Conservation (phyloP, 768 basidiomycete genomes). For the Chalciporus pseudorubinellus region DNA sequence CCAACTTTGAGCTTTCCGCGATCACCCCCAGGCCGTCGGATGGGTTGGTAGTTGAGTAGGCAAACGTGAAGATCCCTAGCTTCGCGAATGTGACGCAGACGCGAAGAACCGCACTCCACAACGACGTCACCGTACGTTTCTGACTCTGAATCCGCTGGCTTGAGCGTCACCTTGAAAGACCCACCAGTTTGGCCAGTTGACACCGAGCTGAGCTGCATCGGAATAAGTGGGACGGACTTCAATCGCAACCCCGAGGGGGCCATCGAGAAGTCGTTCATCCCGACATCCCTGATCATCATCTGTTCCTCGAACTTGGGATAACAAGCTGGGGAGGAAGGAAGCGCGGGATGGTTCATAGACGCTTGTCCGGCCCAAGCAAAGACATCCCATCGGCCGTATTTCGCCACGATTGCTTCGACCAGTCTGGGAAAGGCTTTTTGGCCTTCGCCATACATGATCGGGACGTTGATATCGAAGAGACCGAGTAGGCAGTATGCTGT, state of each 20-base stretch:
- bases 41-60: conserved; percentile 22
- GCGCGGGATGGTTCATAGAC: conserved; percentile 14
- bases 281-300: conserved; percentile 5
- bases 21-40: background rate
- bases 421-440: conserved; percentile 28
- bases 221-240: conserved; percentile 21
- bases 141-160: background rate
- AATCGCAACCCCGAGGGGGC: conserved; percentile 14
- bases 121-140: conserved; percentile 12
- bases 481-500: conserved; percentile 29
- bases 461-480: conserved; percentile 22
- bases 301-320: conserved; percentile 20
- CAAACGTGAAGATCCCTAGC: conserved; percentile 19
- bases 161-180: conserved; percentile 15
- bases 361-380: conserved; percentile 26
- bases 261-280: conserved; percentile 17
- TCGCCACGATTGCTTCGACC: conserved; percentile 16
- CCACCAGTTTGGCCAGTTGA: background rate
- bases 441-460: conserved; percentile 32
- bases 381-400: conserved; percentile 18
- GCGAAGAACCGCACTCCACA: conserved; percentile 15
- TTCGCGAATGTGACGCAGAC: conserved; percentile 11
- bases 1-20: conserved; percentile 17
- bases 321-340: conserved; percentile 21
- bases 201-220: conserved; percentile 11